Evolutionary conservation across 495 filamentous ascomycete species (phyloP), one percentile per base, ranked within the genome.

Genomic region (Glarea lozoyensis): DNA sequence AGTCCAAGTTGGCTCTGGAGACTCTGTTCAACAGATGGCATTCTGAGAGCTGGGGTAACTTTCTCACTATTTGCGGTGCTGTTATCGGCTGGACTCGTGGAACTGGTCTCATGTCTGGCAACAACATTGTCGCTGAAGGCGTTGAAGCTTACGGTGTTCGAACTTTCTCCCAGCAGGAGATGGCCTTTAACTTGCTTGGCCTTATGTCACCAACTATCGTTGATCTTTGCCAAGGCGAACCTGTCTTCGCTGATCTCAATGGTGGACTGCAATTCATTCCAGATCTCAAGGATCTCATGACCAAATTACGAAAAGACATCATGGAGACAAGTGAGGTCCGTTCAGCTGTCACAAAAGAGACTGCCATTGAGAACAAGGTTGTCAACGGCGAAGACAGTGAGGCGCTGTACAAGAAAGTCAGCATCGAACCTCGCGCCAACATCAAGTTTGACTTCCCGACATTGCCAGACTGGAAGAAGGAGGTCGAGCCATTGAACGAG

Each of bases 51-150:
- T 99, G 92, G 92, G 82, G 78, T 58, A 88, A 88, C 64, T 99
- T 93, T 70, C 84, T 99, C 51, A 99, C 90, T 48, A 94, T 99
- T 56, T 97, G 93, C 53, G 92, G 92, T 65, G 92, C 92, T 42
- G 86, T 98, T 62, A 98, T 98, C 61, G 92, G 92, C 47, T 98
- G 92, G 92, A 99, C 92, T 46, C 89, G 92, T 65, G 92, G 92
- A 37, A 99, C 92, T 42, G 92, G 92, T 53, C 73, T 99, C 48
- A 99, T 99, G 92, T 84, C 82, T 55, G 89, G 86, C 50, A 99
- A 99, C 71, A 99, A 99, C 61, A 79, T 94, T 58, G 88, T 96
- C 42, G 93, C 92, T 5, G 89, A 97, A 62, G 93, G 90, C 37
- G 84, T 99, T 41, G 92, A 99, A 67, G 84, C 82, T 49, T 88